Base-by-base conservation (phyloP, 1,284 basidiomycete species). In the Porodaedalea pini region DNA sequence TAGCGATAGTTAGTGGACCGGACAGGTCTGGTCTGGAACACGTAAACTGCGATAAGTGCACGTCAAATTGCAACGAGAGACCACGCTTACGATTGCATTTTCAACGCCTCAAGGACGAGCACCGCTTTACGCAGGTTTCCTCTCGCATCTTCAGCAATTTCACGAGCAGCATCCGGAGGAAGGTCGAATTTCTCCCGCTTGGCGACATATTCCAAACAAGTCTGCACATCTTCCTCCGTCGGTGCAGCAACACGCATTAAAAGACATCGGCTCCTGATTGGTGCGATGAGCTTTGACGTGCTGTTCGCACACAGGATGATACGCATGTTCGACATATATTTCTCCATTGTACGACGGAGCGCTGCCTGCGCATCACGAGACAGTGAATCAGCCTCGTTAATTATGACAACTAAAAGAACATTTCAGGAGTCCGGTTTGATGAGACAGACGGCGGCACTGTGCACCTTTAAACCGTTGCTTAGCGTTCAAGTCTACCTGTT, bases 291-390 rank as follows among this genome's bases (percentile, higher is more conserved):
- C 65, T 91, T 90, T 68, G 90, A 92, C 2, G 97, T 98, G 69
- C 92, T 95, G 72, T 94, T 97, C n/a, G 96, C 94, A 70, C 96
- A 98, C 10, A 99, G 82, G 66, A 99, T 96, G 63, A 99, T 86
- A 47, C 97, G 86, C 82, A 99, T 83, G 71, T 98, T 99, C 49
- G 86, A 86, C 91, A 98, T 98, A 77, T 98, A 99, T 72, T 98
- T 96, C 68, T 99, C 96, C 96, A 99, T 99, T 2, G 96, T 99
- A 58, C 97, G 82, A 67, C 97, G 88, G 43, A 99, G 80, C 3
- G 96, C 96, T 1, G 96, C 94, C 76, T 99, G 96, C 0, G 96
- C 96, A 74, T 99, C 96, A 62, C 95, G 86, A 11, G 93, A 88
- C 47, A 99, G 81, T 0, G 91, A 86, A 71, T 99, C 96, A 0